These are phyloP conservation scores for Pseudogymnoascus sp. DNA, from an alignment of 2,329 filamentous ascomycete species.

Conservation along the genomic window DNA sequence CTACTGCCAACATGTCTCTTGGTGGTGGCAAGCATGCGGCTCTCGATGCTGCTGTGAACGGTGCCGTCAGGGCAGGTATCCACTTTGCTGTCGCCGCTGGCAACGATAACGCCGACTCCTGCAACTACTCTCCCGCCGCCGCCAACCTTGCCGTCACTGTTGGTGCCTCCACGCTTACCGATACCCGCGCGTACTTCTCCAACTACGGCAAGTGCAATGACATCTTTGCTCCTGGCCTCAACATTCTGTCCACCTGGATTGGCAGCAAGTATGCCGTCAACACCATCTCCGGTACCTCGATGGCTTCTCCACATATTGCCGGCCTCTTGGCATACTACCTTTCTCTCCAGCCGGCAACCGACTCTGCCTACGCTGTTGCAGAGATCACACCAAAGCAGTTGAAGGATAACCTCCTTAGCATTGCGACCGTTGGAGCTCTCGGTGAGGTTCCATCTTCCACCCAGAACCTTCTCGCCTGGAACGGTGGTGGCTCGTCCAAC, in stretches of 20 bases:
- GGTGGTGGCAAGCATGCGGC: constrained; percentile 93
- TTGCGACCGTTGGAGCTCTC: constrained; percentile 73
- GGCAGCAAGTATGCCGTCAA: constrained; percentile 93
- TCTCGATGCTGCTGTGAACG: constrained; percentile 88
- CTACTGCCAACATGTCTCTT: constrained; percentile 97
- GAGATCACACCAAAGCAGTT: constrained; percentile 88
- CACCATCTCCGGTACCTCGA: constrained; percentile 98
- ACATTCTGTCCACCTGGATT: constrained; percentile 97
- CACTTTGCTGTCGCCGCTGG: constrained; percentile 98
- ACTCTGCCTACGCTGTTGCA: constrained; percentile 86
- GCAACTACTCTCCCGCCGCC: constrained; percentile 97
- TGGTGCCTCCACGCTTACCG: constrained; percentile 84
- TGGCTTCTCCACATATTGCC: constrained; percentile 95
- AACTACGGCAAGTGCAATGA: constrained; percentile 99
- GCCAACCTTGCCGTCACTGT: constrained; percentile 90
- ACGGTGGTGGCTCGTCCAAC: constrained; percentile 92
- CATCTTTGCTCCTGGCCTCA: constrained; percentile 95
- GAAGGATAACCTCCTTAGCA: constrained; percentile 77
- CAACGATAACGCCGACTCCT: constrained; percentile 98
- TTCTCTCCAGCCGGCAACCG: constrained; percentile 82
- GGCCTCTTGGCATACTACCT: constrained; percentile 97
- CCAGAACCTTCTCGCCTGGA: constrained; percentile 95
- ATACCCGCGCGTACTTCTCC: constrained; percentile 99
- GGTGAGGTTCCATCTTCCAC: constrained; percentile 78
- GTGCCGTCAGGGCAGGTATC: constrained; percentile 81